Evolutionary conservation across 2,329 filamentous ascomycete species (phyloP).

Genomic region (Fusarium bulbicola): DNA sequence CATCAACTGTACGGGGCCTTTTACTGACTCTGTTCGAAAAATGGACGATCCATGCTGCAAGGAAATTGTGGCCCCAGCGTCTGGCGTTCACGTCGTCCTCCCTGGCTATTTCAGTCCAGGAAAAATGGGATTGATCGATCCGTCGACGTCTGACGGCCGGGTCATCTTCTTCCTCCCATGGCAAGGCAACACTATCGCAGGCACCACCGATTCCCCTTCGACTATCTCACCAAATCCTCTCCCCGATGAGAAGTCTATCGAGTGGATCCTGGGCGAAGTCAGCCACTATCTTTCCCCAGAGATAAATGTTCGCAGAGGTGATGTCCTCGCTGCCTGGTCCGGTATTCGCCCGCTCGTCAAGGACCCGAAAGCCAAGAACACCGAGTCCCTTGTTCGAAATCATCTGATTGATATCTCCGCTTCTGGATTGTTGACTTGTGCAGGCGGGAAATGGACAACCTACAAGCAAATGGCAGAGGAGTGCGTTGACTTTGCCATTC

Average conservation of each 20-base stretch:
- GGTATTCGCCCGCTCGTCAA: conserved; percentile 84
- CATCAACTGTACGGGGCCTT: conserved; percentile 90
- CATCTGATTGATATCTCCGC: conserved; percentile 83
- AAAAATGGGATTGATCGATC: conserved; percentile 89
- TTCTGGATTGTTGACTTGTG: conserved; percentile 84
- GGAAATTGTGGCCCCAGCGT: conserved; percentile 86
- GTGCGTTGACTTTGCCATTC: conserved; percentile 82
- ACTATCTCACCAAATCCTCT: conserved; percentile 81
- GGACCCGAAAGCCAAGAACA: conserved; percentile 83
- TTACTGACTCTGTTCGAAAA: conserved; percentile 85
- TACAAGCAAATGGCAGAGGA: conserved; percentile 95
- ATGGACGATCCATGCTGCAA: conserved; percentile 78
- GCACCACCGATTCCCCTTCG: conserved; percentile 84
- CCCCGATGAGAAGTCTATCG: conserved; percentile 83
- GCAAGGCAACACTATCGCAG: conserved; percentile 92
- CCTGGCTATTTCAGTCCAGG: conserved; percentile 87
- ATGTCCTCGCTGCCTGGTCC: conserved; percentile 91
- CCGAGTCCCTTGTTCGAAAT: conserved; percentile 83
- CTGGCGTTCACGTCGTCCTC: conserved; percentile 86
- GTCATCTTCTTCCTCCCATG: conserved; percentile 94
- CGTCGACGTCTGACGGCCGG: conserved; percentile 84
- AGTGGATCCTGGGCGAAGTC: conserved; percentile 88
- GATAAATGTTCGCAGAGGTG: conserved; percentile 83
- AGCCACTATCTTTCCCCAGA: conserved; percentile 83
- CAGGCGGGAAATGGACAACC: conserved; percentile 92